Conservation (phyloP, 495 filamentous ascomycete genomes). For the Daldinia caldariorum region DNA sequence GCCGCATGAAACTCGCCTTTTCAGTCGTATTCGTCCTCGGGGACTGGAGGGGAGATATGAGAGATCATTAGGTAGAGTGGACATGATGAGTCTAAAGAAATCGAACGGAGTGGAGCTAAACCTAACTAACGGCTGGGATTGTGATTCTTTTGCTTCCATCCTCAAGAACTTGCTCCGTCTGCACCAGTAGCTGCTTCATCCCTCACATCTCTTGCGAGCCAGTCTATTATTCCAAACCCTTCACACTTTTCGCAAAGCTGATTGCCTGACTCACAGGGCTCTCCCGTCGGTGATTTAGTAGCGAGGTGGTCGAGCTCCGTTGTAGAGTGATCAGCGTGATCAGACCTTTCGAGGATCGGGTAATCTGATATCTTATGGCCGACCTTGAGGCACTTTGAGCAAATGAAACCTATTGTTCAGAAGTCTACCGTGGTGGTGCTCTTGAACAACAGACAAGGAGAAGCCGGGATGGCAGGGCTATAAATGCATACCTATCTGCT, state of each 20-base stretch:
- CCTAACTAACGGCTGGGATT: not conserved
- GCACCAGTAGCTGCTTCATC: not conserved
- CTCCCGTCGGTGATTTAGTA: not conserved
- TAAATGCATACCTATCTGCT: not conserved
- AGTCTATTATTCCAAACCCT: not conserved
- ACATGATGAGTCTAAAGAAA: not conserved
- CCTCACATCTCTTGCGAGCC: not conserved
- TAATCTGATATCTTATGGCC: not conserved
- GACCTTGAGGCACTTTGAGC: not conserved
- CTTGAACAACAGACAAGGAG: not conserved
- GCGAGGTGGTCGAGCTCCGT: not conserved
- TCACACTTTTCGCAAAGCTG: not conserved
- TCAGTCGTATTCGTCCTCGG: not conserved
- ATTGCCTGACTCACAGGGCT: not conserved
- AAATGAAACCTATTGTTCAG: not conserved
- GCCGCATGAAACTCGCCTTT: not conserved
- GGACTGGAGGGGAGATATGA: not conserved
- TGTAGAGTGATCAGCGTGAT: not conserved
- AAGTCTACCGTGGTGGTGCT: not conserved
- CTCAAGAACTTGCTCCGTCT: not conserved
- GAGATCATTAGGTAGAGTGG: not conserved
- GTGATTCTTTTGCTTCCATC: not conserved
- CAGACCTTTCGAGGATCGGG: not conserved
- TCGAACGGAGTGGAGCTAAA: not conserved
- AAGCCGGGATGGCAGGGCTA: not conserved